Conservation (phyloP, 371 early-diverging fungal genomes). For the Cokeromyces recurvatus region DNA sequence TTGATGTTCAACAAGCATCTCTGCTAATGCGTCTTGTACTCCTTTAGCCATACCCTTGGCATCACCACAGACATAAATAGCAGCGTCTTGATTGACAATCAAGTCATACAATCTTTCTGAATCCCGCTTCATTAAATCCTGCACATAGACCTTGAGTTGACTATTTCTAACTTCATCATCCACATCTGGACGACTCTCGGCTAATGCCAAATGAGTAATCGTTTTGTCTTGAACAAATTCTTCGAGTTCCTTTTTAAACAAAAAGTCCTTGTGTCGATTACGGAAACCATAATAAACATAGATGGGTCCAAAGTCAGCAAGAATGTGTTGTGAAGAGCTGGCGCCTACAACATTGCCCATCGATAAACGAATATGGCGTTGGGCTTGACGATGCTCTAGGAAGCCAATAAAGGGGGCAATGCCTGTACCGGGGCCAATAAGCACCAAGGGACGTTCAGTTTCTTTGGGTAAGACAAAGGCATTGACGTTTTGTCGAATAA, state of each 20-base stretch:
- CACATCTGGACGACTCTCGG: conserved; percentile 62
- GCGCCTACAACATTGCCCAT: conserved; percentile 38
- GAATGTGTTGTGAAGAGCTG: conserved; percentile 27
- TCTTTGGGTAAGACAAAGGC: conserved; percentile 60
- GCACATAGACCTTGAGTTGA: conserved; percentile 87
- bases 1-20: conserved; percentile 56
- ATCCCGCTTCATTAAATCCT: conserved; percentile 64
- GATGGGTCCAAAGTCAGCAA: conserved; percentile 34
- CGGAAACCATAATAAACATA: conserved; percentile 80
- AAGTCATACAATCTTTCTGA: conserved; percentile 51
- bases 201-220: conserved; percentile 50
- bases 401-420: conserved; percentile 88
- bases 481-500: conserved; percentile 48
- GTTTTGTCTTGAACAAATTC: conserved; percentile 45
- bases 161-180: too few relatives aligned
- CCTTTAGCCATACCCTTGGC: conserved; percentile 88
- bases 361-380: conserved; percentile 30
- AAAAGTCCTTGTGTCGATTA: conserved; percentile 53
- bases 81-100: conserved; percentile 55
- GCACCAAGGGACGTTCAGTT: conserved; percentile 53
- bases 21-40: conserved; percentile 72
- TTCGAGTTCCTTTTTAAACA: conserved; percentile 60
- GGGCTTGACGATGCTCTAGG: conserved; percentile 57
- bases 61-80: conserved; percentile 86
- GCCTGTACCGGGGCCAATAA: conserved; percentile 90